These are phyloP conservation scores for Osmanthus fragrans DNA, from an alignment of 257 asterid genomes.

Conservation along the genomic window DNA sequence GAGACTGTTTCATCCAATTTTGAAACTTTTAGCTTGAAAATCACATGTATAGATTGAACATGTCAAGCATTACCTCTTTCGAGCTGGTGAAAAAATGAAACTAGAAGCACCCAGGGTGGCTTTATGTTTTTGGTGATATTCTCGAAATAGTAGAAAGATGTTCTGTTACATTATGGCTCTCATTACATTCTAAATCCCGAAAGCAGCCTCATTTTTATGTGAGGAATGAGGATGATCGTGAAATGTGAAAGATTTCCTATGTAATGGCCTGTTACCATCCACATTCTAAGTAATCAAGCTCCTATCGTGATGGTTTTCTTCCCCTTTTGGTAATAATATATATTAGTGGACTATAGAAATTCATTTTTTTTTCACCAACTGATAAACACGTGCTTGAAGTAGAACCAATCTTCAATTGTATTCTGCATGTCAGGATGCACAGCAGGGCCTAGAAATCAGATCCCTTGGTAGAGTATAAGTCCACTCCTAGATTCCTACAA, in stretches of 20 bases:
- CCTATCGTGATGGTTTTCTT: background rate
- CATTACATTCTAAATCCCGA: background rate
- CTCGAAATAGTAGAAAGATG: background rate
- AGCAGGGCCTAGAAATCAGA: background rate
- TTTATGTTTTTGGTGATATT: background rate
- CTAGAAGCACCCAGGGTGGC: background rate
- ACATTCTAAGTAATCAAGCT: background rate
- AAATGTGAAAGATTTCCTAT: background rate
- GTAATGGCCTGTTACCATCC: background rate
- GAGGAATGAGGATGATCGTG: background rate
- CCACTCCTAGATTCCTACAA: background rate
- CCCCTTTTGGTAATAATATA: background rate
- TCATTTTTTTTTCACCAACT: background rate
- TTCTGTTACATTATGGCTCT: background rate
- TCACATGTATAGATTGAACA: background rate
- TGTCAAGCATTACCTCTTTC: background rate
- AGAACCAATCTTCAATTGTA: background rate
- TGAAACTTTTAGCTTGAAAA: background rate
- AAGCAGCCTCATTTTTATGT: background rate
- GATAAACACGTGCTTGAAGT: background rate
- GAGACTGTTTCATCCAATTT: background rate
- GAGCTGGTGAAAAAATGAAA: background rate
- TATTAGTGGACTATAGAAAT: background rate
- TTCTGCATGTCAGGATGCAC: background rate
- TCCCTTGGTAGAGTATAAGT: background rate